Percentiles rank a stretch among this genome's conserved stretches.
Conservation (phyloP, 805 yeast species). For the Starmerella vaccinii region DNA sequence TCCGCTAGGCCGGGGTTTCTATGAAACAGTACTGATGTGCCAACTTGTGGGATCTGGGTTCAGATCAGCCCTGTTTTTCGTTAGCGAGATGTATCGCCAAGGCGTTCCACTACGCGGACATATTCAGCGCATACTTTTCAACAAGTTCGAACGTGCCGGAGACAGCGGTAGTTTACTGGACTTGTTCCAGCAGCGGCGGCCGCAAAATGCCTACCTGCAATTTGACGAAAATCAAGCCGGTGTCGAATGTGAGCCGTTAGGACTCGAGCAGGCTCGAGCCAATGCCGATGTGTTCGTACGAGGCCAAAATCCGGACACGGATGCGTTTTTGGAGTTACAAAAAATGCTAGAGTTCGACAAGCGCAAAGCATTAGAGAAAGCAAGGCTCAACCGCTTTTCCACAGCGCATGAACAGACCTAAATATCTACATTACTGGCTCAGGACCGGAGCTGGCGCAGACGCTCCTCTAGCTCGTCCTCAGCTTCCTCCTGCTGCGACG, state of each 20-base stretch:
- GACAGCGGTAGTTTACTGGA: conserved; percentile 10
- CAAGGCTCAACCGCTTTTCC: no score
- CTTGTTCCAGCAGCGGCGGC: conserved; percentile 3
- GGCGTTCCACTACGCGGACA: conserved; percentile 19
- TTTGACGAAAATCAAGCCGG: conserved; percentile 15
- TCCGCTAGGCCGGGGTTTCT: conserved; percentile 20
- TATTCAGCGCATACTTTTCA: conserved; percentile 15
- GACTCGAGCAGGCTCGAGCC: conserved; percentile 17
- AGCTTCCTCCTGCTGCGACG: conserved; percentile 46
- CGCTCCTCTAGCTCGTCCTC: conserved; percentile 85
- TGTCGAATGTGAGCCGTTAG: conserved; percentile 10
- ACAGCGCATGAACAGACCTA: no score
- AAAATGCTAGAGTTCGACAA: conserved; percentile 20
- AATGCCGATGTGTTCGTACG: conserved; percentile 15
- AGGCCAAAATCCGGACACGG: conserved; percentile 9
- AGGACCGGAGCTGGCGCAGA: conserved; percentile 67
- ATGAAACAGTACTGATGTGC: conserved; percentile 25
- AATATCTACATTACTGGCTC: background rate
- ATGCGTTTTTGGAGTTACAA: conserved; percentile 8
- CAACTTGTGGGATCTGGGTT: conserved; percentile 24
- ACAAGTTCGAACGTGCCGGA: conserved; percentile 9
- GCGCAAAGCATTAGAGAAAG: background rate
- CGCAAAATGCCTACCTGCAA: background rate
- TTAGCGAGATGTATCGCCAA: conserved; percentile 26
- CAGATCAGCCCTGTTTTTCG: conserved; percentile 20